Evolutionary conservation across 2,329 filamentous ascomycete species (phyloP).

Genomic region (Zalaria sp.): DNA sequence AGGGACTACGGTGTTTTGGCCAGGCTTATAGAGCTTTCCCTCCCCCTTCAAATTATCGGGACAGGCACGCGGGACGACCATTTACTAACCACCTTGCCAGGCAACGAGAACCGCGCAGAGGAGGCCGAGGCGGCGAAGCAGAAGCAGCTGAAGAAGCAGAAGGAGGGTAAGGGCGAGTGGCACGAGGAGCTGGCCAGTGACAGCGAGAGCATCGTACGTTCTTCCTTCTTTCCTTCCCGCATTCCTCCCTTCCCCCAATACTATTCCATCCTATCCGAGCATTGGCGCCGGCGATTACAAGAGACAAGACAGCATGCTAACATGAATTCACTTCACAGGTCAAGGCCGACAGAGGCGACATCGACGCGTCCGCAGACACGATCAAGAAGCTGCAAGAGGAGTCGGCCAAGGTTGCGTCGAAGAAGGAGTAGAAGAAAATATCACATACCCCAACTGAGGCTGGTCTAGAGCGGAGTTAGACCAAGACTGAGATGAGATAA

Average conservation of each 20-base stretch:
- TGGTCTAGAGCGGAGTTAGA: too few relatives aligned
- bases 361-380: constrained; percentile 13
- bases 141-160: constrained; percentile 36
- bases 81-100: constrained; percentile 10
- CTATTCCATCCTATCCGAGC: background rate
- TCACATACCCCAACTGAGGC: too few relatives aligned
- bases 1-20: too few relatives aligned
- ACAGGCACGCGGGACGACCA: too few relatives aligned
- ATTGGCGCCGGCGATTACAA: too few relatives aligned
- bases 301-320: constrained; percentile 1
- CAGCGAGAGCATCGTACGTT: constrained; percentile 59
- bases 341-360: constrained; percentile 22
- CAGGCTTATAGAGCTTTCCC: too few relatives aligned
- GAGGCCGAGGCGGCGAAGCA: constrained; percentile 45
- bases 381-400: constrained; percentile 21
- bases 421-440: constrained; percentile 15
- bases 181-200: constrained; percentile 63
- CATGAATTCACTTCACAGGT: constrained; percentile 9
- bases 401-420: constrained; percentile 35
- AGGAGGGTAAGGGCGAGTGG: constrained; percentile 57
- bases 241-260: background rate
- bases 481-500: too few relatives aligned
- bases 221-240: constrained; percentile 3
- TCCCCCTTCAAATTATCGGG: too few relatives aligned
- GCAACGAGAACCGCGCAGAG: constrained; percentile 27